Evolutionary conservation across 306 rosid species (phyloP), one percentile per base, ranked within the genome.

Genomic region (Cyclanthera cordifolia): DNA sequence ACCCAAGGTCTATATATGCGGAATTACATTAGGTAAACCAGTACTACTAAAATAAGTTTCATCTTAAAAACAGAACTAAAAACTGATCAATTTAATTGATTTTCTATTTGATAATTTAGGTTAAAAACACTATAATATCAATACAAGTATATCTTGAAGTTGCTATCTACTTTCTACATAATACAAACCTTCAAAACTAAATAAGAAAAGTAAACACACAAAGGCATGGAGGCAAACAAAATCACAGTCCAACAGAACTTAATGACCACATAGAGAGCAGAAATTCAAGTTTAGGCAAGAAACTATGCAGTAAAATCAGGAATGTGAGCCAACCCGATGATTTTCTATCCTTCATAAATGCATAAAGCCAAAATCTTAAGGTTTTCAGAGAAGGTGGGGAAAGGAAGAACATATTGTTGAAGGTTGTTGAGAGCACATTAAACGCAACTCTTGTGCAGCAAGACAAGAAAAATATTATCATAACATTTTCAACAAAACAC

Each of bases 371-470:
- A 39, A 25, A 10, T 66, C 16, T 41, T 46, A 14, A 8, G 41
- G 71, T 66, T 24, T 66, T 47, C 15, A 15, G 6, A 7, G 16
- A 13, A 13, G 70, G 21, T 23, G 53, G 21, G 5, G 70, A 41
- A 4, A 25, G 45, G 21, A 12, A 3, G 28, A 69, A 69, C 72
- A 51, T 30, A 30, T 30, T 20, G 8, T 34, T 12, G 3, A 30
- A 49, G 60, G 59, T 30, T 50, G 68, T 61, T 30, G 41, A 69
- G 17, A 30, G 17, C 20, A 49, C 47, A 69, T 69, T 47, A 28
- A 51, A 69, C 72, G 17, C 30, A 51, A 50, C 52, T 53, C 74
- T 70, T 39, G 39, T 24, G 46, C 63, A 54, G 27, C 63, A 70
- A 70, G 53, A 41, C 24, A 58, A 47, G 59, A n/a, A 52, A 58